These are phyloP conservation scores for Smallanthus sonchifolius DNA, from an alignment of 129 eudicot species.

Conservation along the genomic window DNA sequence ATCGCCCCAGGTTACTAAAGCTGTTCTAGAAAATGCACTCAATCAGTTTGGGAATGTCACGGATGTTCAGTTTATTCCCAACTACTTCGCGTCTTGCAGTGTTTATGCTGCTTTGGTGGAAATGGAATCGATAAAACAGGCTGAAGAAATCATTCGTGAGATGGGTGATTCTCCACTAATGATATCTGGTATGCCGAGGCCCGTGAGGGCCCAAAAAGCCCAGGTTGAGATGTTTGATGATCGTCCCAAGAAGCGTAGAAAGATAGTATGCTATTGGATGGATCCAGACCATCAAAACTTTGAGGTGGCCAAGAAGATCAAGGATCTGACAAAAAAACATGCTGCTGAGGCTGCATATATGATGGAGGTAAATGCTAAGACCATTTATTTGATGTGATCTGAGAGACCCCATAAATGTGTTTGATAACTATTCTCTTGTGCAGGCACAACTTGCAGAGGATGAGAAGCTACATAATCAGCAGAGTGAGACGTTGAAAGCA, in stretches of 20 bases:
- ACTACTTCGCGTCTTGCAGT: slow-evolving; percentile 29
- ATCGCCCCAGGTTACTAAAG: slow-evolving; percentile 49
- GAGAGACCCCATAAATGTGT: not conserved
- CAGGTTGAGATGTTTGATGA: slow-evolving; percentile 58
- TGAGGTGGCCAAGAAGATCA: slow-evolving; percentile 47
- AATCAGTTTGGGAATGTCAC: slow-evolving; percentile 58
- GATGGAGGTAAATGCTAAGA: slow-evolving; percentile 45
- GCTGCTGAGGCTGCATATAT: slow-evolving; percentile 45
- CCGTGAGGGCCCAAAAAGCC: slow-evolving; percentile 68
- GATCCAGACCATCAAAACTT: slow-evolving; percentile 51
- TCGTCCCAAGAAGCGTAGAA: slow-evolving; percentile 55
- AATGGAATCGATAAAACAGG: slow-evolving; percentile 49
- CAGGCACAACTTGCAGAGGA: slow-evolving; percentile 59
- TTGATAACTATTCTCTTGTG: not conserved
- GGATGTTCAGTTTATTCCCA: slow-evolving; percentile 42
- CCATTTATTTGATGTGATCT: not conserved
- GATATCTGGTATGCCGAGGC: slow-evolving; percentile 93
- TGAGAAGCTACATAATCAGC: slow-evolving; percentile 57
- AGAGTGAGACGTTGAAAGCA: slow-evolving; percentile 42
- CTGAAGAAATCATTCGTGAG: slow-evolving; percentile 31
- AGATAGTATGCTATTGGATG: slow-evolving; percentile 51
- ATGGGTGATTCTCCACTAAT: slow-evolving; percentile 45
- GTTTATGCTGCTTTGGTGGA: slow-evolving; percentile 59
- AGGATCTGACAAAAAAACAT: slow-evolving; percentile 42
- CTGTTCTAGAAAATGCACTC: slow-evolving; percentile 56